phyloP scores from a whole-genome alignment of 495 filamentous ascomycete species.

The Hyaloscypha hepaticicola region DNA sequence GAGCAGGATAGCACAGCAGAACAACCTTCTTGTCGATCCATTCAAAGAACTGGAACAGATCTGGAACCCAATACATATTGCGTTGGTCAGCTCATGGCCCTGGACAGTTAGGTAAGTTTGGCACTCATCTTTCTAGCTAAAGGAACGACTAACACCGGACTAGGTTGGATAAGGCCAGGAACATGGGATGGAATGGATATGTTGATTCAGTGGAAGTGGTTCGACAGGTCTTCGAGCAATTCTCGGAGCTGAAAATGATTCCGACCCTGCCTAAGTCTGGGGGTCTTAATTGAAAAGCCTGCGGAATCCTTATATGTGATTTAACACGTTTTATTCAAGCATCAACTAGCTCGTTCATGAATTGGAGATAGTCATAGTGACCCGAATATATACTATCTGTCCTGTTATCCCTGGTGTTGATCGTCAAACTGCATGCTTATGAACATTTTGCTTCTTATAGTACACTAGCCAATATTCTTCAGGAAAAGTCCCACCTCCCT shows the following conservation, averaged over 20 bases:
- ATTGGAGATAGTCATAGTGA: no score
- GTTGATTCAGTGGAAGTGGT: conserved; percentile 7
- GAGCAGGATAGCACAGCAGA: conserved; percentile 29
- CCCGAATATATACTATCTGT: no score
- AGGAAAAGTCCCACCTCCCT: no score
- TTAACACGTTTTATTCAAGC: no score
- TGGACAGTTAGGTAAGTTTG: conserved; percentile 3
- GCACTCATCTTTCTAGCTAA: no score
- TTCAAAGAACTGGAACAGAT: conserved; percentile 6
- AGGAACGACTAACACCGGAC: background rate
- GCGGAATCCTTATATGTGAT: no score
- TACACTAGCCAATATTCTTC: no score
- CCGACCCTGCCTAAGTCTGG: conserved; percentile 6
- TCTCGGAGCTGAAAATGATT: conserved; percentile 8
- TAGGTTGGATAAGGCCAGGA: conserved; percentile 12
- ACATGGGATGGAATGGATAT: conserved; percentile 16
- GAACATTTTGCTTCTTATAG: no score
- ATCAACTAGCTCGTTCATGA: no score
- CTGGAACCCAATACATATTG: conserved; percentile 2
- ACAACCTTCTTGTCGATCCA: background rate
- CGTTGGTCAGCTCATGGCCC: conserved; percentile 1
- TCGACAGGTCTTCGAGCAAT: conserved; percentile 4
- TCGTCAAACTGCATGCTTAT: no score
- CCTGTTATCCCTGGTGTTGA: no score
- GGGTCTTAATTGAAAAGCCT: no score